Evolutionary conservation across 352 stramenopile species (phyloP), one percentile per base, ranked within the genome.

Genomic region (Phytophthora tubulina): DNA sequence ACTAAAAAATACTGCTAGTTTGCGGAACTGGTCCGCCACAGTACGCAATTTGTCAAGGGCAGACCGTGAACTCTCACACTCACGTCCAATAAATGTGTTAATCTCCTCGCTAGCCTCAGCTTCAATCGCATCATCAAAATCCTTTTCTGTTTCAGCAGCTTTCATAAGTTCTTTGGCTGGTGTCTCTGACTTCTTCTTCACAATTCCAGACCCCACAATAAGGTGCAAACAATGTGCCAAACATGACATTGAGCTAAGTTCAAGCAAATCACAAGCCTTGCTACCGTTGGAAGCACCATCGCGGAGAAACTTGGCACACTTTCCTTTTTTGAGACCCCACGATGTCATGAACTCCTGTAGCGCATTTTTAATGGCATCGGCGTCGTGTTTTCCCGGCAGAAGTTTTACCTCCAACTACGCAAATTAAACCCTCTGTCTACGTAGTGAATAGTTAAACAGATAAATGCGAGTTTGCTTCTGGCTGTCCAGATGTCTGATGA

Each of bases 401-500:
- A 17, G 10, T 53, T 52, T 21, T 21, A 57, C 41, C 35, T 48
- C 59, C 59, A 67, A n/a, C 48, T 58, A 3, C 38, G 33, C 59
- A 58, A 51, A 1, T 52, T 35, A 10, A 59, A 59, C 4, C 3
- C 6, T 11, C n/a, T 17, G 38, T 58, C 38, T 2, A 67, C 1
- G 38, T 53, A 59, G n/a, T 67, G 59, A 13, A 59, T 4, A 3
- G 48, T 67, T 8, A 67, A 51, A 38, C 36, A 33, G 11, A 67
- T 51, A 17, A 67, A 59, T 4, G 31, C 30, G 3, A 51, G 33
- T 33, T 57, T 58, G 15, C 15, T 67, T 41, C 59, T 17, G 1
- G 48, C 15, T 42, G 59, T 59, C 48, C 48, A 67, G 15, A 67
- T 58, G 45, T 59, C 48, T 8, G 17, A 52, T 27, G 59, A 67